Evolutionary conservation across 2,329 filamentous ascomycete genomes (phyloP), one percentile per base, ranked within the genome.

Genomic region (Thelonectria blattea): DNA sequence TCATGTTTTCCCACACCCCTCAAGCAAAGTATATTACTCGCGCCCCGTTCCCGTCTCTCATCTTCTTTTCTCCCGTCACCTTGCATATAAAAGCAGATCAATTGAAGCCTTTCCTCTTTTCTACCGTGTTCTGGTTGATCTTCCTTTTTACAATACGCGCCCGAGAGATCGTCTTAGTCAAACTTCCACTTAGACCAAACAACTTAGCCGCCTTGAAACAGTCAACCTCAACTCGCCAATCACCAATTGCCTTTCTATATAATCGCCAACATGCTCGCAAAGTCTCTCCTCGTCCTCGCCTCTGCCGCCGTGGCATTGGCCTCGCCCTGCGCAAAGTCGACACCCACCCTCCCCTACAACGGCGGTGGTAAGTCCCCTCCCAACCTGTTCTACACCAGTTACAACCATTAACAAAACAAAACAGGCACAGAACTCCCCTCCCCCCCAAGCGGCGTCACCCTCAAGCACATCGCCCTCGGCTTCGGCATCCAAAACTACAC

Each of bases 401-500:
- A 24, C 30, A 18, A 14, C 15, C 41, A 65, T 63, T 68, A 63
- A 72, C 62, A 66, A 22, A 9, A 14, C 12, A 20, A 14, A 17
- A 2, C 51, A 81, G 78, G 72, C 39, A 69, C 68, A 22, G 77
- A 85, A 52, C 81, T 87, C 27, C 72, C 79, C n/a, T 60, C 73
- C 4, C 79, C 79, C 1, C 65, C 80, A 3, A 62, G 74, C 10
- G 70, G 70, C 62, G 68, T 78, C 45, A 71, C 72, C 5, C 76
- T 87, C 39, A 81, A 84, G 71, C 76, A 82, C 76, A 83, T 90
- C 63, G 81, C 80, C 57, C 75, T 90, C 43, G 88, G 87, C 66
- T 83, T 88, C 67, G 88, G 88, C 58, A 83, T 88, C 68, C 88
- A 90, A 70, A 90, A 90, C 81, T 90, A 90, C 79, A 88, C 85